Base-by-base conservation (phyloP, 208 protist species). In the Tetramitus jugosus region DNA sequence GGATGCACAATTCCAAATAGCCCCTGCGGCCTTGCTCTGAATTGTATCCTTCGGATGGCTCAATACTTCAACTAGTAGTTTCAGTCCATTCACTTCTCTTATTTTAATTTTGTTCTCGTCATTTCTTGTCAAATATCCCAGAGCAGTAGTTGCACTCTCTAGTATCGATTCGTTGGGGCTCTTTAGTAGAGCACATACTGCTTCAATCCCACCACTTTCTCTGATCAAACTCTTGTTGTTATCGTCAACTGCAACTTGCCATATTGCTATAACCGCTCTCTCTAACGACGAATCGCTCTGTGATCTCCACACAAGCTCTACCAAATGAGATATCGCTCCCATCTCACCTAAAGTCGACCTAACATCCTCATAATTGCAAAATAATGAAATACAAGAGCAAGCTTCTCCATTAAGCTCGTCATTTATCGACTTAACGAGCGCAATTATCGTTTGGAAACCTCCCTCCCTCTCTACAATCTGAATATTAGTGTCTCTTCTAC, bases 71-170 rank as follows among this genome's bases (percentile, higher is more conserved):
- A 91, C 91, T 45, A 96, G 87, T 75, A 94, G 93, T 72, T 94
- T 90, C 60, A 96, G 80, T 20, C 92, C 92, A 37, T 89, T 88
- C 52, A 86, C 84, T 60, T 93, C 88, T 37, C 92, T 88, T 13
- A 96, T 90, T 69, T 87, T 86, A 68, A 86, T 83, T 80, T 96
- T 96, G 40, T 88, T 91, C 17, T 84, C 82, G 35, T 96, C 90
- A 67, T 96, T 90, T 62, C 92, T 87, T 17, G 92, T 96, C 76
- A 96, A 89, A 86, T 94, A 96, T 29, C 91, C 92, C 67, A 96
- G 91, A 7, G 92, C 87, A 86, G 94, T 96, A 37, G 88, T 89
- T 29, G 92, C 90, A 79, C 94, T 94, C 75, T 96, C 92, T 39
- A 96, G 82, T 79, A 96, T 92, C 3, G 86, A 82, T 53, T 92